Evolutionary conservation across 2,329 filamentous ascomycete genomes (phyloP), one percentile per base, ranked within the genome.

Genomic region (Myriosclerotinia curreyana): DNA sequence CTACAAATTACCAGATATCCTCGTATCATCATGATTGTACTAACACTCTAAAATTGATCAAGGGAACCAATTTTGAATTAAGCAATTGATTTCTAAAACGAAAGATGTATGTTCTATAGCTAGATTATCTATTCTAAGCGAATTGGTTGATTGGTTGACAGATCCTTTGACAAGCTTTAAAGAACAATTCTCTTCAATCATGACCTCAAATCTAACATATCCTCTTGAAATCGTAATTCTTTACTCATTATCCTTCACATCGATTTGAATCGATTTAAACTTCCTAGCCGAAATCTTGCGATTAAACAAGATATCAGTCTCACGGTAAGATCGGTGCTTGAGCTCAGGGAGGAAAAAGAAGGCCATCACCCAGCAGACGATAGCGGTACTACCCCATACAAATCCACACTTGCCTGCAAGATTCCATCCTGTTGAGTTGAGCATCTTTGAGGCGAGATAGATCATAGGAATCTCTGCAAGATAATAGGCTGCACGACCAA

Each of bases 401-500:
- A 83, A 86, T 68, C 83, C 86, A 72, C 81, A 81, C 78, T 80
- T 83, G 74, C 81, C 82, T 49, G 78, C 81, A 25, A 83, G 75
- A 74, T 82, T 71, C 71, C 75, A 49, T 75, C 75, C 64, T n/a
- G 3, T 61, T 53, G 64, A 67, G 79, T 87, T 87, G 67, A 87
- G 83, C 82, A 87, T 84, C 71, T 81, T 85, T 67, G 79, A 82
- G 9, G 79, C 74, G 12, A 86, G 80, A 81, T 85, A 88, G 72
- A 88, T 88, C 71, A 83, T 86, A 70, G 86, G 85, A 73, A 88
- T 88, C 65, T 88, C 82, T 66, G 86, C 77, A 6, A 86, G 70
- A 75, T 89, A 88, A 79, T 89, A 89, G 15, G 79, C 76, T 61
- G 76, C 86, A 72, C 86, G 85, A 72, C 86, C 86, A 58, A 88